Evolutionary conservation across 441 rosid genomes (phyloP), one percentile per base, ranked within the genome.

Genomic region (Eruca vesicaria): DNA sequence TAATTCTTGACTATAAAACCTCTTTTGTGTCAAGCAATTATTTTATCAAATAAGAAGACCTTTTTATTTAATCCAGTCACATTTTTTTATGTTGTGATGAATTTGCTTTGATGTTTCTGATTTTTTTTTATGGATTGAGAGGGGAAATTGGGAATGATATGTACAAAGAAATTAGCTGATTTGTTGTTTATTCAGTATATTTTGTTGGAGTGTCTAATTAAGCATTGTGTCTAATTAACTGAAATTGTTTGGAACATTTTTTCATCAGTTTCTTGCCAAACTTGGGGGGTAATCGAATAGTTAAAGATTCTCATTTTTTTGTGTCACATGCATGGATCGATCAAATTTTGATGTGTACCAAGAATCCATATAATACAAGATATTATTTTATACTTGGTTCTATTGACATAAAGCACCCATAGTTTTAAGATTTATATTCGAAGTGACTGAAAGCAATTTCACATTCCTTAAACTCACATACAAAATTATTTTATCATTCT

Each of bases 21-120:
- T 81, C 78, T 66, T n/a, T 78, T 80, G 52, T 74, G 82, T 58
- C 78, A 66, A 57, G 69, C 38, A 14, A 61, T 29, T 52, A 66
- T 38, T 72, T 68, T 57, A 64, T 70, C 55, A 56, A 69, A 62
- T 58, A 66, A 72, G 69, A 59, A 5, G 59, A 33, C 68, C 3
- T 53, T 67, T 43, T 67, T 66, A 55, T 55, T 64, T 68, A 45
- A 79, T 66, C 68, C 20, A 20, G 23, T 75, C 79, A 75, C 79
- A 80, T 68, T 71, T 73, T 48, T 81, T 78, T 45, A 53, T 73
- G 57, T 63, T 76, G 74, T 75, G 82, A 79, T 79, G 79, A 59
- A 75, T 70, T 75, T 74, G 72, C 60, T 78, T 55, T 65, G 56
- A 16, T 61, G 75, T 69, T 55, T 74, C 71, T 74, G 79, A 66